Evolutionary conservation across 129 eudicot species (phyloP).

Genomic region (Artemisia annua): DNA sequence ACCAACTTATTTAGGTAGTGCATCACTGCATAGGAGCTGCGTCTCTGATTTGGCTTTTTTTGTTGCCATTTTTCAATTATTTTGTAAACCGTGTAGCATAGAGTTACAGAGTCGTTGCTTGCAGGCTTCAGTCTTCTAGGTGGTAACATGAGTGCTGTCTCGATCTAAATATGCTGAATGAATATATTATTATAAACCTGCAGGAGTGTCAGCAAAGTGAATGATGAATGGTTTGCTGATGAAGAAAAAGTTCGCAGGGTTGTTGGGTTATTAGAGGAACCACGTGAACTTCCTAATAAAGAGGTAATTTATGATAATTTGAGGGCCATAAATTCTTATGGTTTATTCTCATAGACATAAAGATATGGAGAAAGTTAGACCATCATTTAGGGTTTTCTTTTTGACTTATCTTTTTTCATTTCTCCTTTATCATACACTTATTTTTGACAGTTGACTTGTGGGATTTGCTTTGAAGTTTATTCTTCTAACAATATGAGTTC

Average conservation of each 20-base stretch:
- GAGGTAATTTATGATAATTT: constrained; percentile 51
- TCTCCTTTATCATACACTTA: constrained; percentile 18
- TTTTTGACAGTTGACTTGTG: constrained; percentile 73
- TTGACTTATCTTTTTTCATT: not conserved
- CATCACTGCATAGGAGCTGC: constrained; percentile 3
- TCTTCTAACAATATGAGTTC: constrained; percentile 60
- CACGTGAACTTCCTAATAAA: constrained; percentile 33
- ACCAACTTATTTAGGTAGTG: not conserved
- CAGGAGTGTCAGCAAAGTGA: constrained; percentile 97
- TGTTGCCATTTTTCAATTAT: not conserved
- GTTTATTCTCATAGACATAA: not conserved
- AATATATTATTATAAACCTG: constrained; percentile 30
- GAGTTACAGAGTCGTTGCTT: constrained; percentile 20
- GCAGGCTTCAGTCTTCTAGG: constrained; percentile 28
- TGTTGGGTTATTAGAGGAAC: constrained; percentile 69
- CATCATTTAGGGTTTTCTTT: not conserved
- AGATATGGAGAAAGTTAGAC: no score
- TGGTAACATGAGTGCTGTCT: constrained; percentile 25
- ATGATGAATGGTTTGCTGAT: constrained; percentile 97
- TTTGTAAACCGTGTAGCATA: constrained; percentile 19
- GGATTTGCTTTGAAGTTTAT: constrained; percentile 86
- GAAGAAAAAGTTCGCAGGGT: constrained; percentile 84
- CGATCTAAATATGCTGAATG: constrained; percentile 21
- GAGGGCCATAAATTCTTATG: not conserved
- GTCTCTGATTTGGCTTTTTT: constrained; percentile 10